phyloP scores from a whole-genome alignment of 1,284 basidiomycete species.

The Boletus sp. region DNA sequence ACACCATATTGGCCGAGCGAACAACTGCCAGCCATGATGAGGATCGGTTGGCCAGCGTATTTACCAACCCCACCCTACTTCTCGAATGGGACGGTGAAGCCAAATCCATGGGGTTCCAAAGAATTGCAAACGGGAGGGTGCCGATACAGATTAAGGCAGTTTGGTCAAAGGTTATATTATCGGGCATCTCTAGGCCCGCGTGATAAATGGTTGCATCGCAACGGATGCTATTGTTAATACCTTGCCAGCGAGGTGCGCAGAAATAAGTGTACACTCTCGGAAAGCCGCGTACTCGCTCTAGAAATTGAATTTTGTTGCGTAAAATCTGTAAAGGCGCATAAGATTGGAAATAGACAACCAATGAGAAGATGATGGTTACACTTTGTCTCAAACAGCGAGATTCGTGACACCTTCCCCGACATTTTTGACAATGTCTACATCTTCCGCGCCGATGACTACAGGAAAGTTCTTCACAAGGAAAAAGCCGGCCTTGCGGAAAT shows the following conservation, averaged over 20 bases:
- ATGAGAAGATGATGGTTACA: conserved; percentile 12
- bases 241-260: conserved; percentile 39
- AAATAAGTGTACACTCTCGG: conserved; percentile 44
- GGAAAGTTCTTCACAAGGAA: conserved; percentile 35
- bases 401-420: conserved; percentile 39
- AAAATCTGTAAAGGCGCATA: background rate
- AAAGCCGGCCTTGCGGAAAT: conserved; percentile 35
- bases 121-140: background rate
- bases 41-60: background rate
- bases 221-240: conserved; percentile 14
- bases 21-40: background rate
- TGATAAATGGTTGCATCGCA: background rate
- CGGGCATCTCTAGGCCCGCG: conserved; percentile 33
- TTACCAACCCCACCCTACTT: background rate
- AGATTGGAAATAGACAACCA: too few species aligned
- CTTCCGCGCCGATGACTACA: conserved; percentile 46
- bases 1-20: background rate
- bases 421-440: conserved; percentile 40
- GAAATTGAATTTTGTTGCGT: conserved; percentile 1
- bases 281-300: conserved; percentile 26
- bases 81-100: background rate
- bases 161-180: conserved; percentile 27
- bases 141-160: background rate
- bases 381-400: conserved; percentile 42
- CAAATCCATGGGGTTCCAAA: background rate